Evolutionary conservation across 352 stramenopile genomes (phyloP), one percentile per base, ranked within the genome.

Genomic region (Pseudoperonospora humuli): DNA sequence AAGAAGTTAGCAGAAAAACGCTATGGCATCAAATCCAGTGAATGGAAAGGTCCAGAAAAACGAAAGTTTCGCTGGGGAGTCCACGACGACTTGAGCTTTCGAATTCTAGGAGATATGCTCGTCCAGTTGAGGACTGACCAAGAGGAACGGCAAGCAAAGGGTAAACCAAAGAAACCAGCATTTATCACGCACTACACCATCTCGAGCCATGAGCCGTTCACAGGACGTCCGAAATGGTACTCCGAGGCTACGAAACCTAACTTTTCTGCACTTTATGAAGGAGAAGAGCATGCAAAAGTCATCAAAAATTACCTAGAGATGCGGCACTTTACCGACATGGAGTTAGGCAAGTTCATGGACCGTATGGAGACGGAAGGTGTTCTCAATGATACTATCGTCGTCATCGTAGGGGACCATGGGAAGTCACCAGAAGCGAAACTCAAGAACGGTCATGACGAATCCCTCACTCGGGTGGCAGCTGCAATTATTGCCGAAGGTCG

Each of bases 111-210:
- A 2, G 67, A 80, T 20, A 23, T 83, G 17, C 50, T 83, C 17
- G 25, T 63, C 3, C 74, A 75, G 38, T 71, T 74, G 39, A 67
- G 52, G 2, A 46, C 28, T 11, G 45, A 59, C 10, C 67, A 79
- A 18, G 42, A 21, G 0, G 36, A 65, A 17, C 58, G 50, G 0
- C 15, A 57, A 17, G 18, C 32, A 1, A 45, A 32, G 0, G 54
- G 55, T 1, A 33, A 68, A 9, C 19, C 42, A 0, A 75, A 69
- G 39, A 57, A 45, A 24, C 67, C 70, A 18, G 62, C 67, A 21
- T 83, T 78, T 47, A 42, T 76, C 25, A 83, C 66, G 8, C 66
- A 78, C 32, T 83, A 78, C 53, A 78, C 70, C 25, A 83, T 79
- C 50, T 70, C 62, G 5, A 76, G 59, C 32, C 71, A 84, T 44